A percentile compares a stretch with the other conserved stretches of the same genome.
These are phyloP conservation scores for Cryomyces antarcticus DNA, from an alignment of 495 filamentous ascomycete species.

Conservation along the genomic window DNA sequence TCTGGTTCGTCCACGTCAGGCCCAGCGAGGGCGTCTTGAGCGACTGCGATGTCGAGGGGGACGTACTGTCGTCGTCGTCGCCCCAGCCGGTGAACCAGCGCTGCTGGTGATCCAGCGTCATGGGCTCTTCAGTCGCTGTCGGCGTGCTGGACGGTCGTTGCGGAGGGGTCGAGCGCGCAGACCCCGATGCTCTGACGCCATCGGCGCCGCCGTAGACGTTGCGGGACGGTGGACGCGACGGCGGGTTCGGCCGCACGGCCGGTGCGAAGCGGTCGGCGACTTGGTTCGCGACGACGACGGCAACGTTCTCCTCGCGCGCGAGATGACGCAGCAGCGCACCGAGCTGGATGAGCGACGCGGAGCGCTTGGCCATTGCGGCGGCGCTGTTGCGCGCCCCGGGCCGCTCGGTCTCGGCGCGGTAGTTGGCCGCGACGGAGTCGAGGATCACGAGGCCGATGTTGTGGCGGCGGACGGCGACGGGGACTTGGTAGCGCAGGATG, in stretches of 20 bases:
- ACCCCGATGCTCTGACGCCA: not conserved
- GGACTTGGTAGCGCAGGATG: slow-evolving; percentile 78
- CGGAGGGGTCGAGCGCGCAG: slow-evolving; percentile 1
- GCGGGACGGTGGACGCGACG: not conserved
- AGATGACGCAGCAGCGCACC: slow-evolving; percentile 59
- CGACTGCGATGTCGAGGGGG: not conserved
- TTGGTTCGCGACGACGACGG: slow-evolving; percentile 85
- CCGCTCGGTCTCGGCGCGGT: slow-evolving; percentile 59
- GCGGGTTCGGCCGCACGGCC: slow-evolving; percentile 1
- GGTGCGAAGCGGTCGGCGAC: slow-evolving; percentile 66
- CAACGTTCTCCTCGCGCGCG: slow-evolving; percentile 49
- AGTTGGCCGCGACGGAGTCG: slow-evolving; percentile 87
- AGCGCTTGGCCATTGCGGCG: slow-evolving; percentile 35
- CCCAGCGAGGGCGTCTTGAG: slow-evolving; percentile 75
- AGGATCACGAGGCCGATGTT: slow-evolving; percentile 63
- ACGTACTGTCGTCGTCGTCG: slow-evolving; percentile 22
- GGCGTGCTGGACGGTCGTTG: slow-evolving; percentile 10
- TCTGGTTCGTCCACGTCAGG: slow-evolving; percentile 75
- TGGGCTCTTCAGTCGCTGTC: slow-evolving; percentile 21
- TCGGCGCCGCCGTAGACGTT: not conserved
- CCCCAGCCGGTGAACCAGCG: slow-evolving; percentile 93
- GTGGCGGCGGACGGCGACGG: slow-evolving; percentile 56
- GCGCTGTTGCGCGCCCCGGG: slow-evolving; percentile 7
- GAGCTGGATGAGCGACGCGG: slow-evolving; percentile 48
- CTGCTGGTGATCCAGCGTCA: slow-evolving; percentile 73